Percentiles rank a stretch among this genome's conserved stretches.
Evolutionary conservation across 768 basidiomycete species (phyloP).

Genomic region (Sporobolomyces pararoseus): DNA sequence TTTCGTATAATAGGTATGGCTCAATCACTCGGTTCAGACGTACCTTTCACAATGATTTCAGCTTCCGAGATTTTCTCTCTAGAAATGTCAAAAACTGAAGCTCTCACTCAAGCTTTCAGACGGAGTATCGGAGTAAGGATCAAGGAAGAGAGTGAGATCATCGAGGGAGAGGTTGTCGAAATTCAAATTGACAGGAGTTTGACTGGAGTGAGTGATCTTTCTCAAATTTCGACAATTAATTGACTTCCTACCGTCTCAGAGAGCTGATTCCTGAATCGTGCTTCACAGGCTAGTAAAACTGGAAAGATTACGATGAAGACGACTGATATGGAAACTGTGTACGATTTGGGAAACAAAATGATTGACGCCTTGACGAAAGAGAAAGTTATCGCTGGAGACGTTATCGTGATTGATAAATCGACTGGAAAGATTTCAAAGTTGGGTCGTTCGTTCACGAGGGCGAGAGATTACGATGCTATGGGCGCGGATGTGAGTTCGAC

Average conservation of each 20-base stretch:
- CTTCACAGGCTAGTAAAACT: constrained; percentile 82
- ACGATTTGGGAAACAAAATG: constrained; percentile 98
- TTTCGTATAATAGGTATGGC: constrained; percentile 99
- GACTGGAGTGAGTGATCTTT: constrained; percentile 73
- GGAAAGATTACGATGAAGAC: constrained; percentile 96
- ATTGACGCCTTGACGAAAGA: constrained; percentile 96
- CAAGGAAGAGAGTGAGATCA: constrained; percentile 94
- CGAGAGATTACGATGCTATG: constrained; percentile 98
- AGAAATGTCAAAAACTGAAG: constrained; percentile 98
- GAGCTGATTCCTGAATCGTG: not conserved
- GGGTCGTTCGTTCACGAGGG: constrained; percentile 92
- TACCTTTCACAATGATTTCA: constrained; percentile 96
- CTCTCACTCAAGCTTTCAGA: constrained; percentile 91
- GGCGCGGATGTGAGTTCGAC: constrained; percentile 84
- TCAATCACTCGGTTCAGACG: constrained; percentile 85
- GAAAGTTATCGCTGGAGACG: constrained; percentile 87
- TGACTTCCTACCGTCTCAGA: not conserved
- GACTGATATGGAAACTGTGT: constrained; percentile 99
- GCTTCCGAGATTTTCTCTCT: constrained; percentile 97
- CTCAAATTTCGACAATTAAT: not conserved
- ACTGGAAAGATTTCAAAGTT: constrained; percentile 95
- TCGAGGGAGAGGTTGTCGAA: constrained; percentile 97
- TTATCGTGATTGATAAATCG: constrained; percentile 94
- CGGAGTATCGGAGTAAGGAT: constrained; percentile 95
- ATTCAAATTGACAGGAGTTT: constrained; percentile 96